Evolutionary conservation across 1,284 basidiomycete species (phyloP).

Genomic region (Neonothopanus nambi): DNA sequence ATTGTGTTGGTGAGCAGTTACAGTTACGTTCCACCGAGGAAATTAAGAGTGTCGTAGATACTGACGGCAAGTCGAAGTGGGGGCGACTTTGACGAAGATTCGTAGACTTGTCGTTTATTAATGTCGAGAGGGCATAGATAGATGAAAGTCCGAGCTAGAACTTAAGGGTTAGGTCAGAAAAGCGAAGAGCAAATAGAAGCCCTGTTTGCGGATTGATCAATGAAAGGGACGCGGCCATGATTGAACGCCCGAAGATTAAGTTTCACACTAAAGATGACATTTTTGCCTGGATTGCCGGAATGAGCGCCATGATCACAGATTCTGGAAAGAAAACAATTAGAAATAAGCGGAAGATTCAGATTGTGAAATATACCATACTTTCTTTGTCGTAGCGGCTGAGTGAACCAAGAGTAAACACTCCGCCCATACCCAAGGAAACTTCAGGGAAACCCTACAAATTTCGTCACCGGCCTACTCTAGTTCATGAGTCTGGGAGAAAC

Average conservation of each 20-base stretch:
- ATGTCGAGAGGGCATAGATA: not conserved
- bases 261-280: slow-evolving; percentile 7
- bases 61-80: too few relatives aligned
- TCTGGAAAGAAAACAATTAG: too few relatives aligned
- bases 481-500: too few relatives aligned
- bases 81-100: slow-evolving; percentile 8
- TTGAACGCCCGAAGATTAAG: slow-evolving; percentile 5
- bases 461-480: too few relatives aligned
- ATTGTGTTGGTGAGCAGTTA: too few relatives aligned
- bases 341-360: not conserved
- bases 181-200: slow-evolving; percentile 14
- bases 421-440: too few relatives aligned
- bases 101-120: not conserved
- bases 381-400: too few relatives aligned
- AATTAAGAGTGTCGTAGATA: not conserved
- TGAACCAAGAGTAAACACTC: not conserved
- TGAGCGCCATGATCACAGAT: too few relatives aligned
- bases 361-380: not conserved
- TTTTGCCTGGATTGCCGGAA: not conserved
- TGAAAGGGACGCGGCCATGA: too few relatives aligned
- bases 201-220: slow-evolving; percentile 6
- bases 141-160: slow-evolving; percentile 12
- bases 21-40: slow-evolving; percentile 1
- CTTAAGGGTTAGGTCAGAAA: slow-evolving; percentile 7
- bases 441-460: too few relatives aligned